Percentiles rank a stretch among this genome's conserved stretches.
Conservation (phyloP, 306 rosid species). For the Corylus americana region DNA sequence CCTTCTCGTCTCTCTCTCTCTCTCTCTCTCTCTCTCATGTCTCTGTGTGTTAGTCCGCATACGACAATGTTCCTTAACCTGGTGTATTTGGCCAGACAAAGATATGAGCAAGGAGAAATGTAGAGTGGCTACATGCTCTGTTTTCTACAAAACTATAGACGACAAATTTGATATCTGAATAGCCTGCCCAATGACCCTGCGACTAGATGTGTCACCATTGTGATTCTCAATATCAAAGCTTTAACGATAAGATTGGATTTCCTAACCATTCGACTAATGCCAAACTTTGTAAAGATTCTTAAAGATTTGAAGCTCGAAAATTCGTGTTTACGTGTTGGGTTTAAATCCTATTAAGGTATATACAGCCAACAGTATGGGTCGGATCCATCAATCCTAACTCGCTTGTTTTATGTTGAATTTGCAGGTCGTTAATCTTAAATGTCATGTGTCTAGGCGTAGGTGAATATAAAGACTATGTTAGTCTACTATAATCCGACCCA, state of each 20-base stretch:
- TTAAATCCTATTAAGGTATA: too few species aligned
- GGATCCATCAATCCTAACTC: too few species aligned
- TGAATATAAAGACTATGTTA: too few species aligned
- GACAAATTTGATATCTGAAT: background rate
- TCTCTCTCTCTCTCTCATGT: too few species aligned
- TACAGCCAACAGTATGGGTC: too few species aligned
- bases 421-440: too few species aligned
- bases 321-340: too few species aligned
- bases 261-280: background rate
- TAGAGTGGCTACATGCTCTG: background rate
- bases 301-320: background rate
- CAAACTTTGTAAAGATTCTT: background rate
- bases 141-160: background rate
- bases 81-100: background rate
- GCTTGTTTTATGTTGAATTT: too few species aligned
- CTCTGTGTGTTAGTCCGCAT: background rate
- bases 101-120: background rate
- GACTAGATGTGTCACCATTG: background rate
- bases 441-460: too few species aligned
- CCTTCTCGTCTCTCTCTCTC: background rate
- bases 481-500: too few species aligned
- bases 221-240: background rate
- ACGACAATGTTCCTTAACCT: conserved; percentile 1
- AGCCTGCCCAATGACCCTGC: background rate
- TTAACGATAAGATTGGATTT: background rate